phyloP scores from a whole-genome alignment of 2,329 filamentous ascomycete species.

The Penicillium occitanis region DNA sequence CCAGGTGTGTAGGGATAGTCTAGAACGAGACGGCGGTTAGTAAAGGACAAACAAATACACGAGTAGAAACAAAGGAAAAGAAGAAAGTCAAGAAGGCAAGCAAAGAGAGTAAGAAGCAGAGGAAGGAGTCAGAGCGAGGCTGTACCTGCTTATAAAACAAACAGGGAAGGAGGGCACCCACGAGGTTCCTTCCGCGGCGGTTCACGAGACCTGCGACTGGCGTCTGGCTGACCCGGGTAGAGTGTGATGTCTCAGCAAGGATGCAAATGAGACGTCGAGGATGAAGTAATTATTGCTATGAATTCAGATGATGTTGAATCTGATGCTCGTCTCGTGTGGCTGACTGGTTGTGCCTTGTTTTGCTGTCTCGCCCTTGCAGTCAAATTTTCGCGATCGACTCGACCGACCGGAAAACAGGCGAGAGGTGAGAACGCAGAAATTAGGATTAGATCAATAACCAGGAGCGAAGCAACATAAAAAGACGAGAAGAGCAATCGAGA shows the following conservation, averaged over 20 bases:
- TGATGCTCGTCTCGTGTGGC: slow-evolving; percentile 2
- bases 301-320: slow-evolving; percentile 22
- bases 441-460: neutral
- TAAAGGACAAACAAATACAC: neutral
- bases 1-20: slow-evolving; percentile 12
- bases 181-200: slow-evolving; percentile 14
- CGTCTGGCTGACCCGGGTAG: slow-evolving; percentile 1
- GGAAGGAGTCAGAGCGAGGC: slow-evolving; percentile 8
- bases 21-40: neutral
- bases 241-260: slow-evolving; percentile 14
- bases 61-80: neutral
- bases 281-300: neutral
- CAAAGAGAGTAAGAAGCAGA: too few species aligned
- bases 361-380: slow-evolving; percentile 12
- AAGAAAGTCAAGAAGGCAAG: neutral
- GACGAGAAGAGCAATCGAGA: neutral
- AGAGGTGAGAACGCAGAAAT: neutral
- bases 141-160: slow-evolving; percentile 22
- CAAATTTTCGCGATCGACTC: neutral
- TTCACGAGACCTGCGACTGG: slow-evolving; percentile 17
- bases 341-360: slow-evolving; percentile 7
- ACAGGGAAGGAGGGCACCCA: neutral
- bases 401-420: neutral
- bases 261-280: slow-evolving; percentile 1
- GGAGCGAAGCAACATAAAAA: neutral